Evolutionary conservation across 75 land plant genomes (phyloP).

Genomic region (Larix kaempferi): DNA sequence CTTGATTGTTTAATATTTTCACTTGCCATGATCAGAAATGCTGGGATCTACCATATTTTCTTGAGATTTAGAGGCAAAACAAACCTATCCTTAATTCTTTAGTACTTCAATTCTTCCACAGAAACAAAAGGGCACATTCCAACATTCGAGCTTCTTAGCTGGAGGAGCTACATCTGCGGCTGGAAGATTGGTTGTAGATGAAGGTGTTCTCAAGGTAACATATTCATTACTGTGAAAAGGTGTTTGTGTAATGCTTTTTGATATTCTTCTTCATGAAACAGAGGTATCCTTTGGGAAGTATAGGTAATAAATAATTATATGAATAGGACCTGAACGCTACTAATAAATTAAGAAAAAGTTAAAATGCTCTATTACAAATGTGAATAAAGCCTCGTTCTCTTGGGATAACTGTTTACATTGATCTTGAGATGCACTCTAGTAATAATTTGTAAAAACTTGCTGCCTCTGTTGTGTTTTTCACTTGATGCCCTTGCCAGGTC

Average conservation of each 20-base stretch:
- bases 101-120: slow-evolving; percentile 10
- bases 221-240: background rate
- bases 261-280: background rate
- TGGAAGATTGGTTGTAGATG: slow-evolving; percentile 69
- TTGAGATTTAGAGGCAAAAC: slow-evolving; percentile 4
- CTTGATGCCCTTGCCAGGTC: too few species aligned
- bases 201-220: slow-evolving; percentile 75
- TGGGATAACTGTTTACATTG: too few species aligned
- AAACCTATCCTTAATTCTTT: background rate
- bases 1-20: background rate
- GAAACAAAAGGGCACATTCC: slow-evolving; percentile 85
- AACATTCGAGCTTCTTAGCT: slow-evolving; percentile 92
- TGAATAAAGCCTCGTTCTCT: too few species aligned
- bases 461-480: too few species aligned
- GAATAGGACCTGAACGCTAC: background rate
- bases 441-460: too few species aligned
- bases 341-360: too few species aligned
- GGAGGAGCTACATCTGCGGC: slow-evolving; percentile 96
- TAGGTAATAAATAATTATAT: background rate
- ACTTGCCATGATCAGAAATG: background rate
- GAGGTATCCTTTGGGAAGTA: background rate
- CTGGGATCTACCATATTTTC: background rate
- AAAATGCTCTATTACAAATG: too few species aligned
- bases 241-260: background rate
- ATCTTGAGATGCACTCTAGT: too few species aligned